Base-by-base conservation (phyloP, 2,329 filamentous ascomycete genomes). In the Phoma sp. region DNA sequence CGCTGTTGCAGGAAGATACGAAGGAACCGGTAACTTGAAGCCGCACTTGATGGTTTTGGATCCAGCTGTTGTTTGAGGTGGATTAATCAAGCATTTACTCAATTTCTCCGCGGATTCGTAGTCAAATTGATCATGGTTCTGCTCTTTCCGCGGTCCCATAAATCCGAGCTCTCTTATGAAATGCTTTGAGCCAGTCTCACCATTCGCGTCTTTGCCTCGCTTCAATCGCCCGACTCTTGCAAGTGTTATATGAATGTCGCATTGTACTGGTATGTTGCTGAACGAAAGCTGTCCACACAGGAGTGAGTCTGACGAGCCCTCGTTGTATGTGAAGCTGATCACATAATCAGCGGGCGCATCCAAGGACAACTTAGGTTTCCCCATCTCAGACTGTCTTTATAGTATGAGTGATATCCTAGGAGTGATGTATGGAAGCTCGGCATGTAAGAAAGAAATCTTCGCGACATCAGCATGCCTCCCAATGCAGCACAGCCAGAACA, bases 141-240 rank as follows among this genome's bases (percentile, higher is more conserved):
- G 54, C 33, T 48, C 43, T 35, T 47, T 57, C 22, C 47, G 41
- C 5, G 47, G 17, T 33, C 53, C 43, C 46, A 43, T 31, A 21
- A 57, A 43, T 5, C 54, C 46, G 25, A 55, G 41, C 25, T 55
- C 52, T 13, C 52, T 39, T 37, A 55, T 10, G 9, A 55, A n/a
- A 5, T 21, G 33, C 7, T 43, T 55, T 5, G 52, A 51, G 2
- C 37, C 36, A 1, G 33, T n/a, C 1, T 29, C 43, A 29, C 29
- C 29, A 10, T 38, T 43, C 4, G 24, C 37, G 12, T 38, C 47
- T 31, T 38, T 43, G 1, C 21, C 17, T 22, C 5, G 12, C 15
- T 33, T 43, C 19, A 55, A 4, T 15, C 52, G 41, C 10, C 52
- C 52, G n/a, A 48, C 37, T 48, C 54, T 57, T 48, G 43, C 43